These are phyloP conservation scores for Didymella arachidicola DNA, from an alignment of 2,329 filamentous ascomycete species.

Conservation along the genomic window DNA sequence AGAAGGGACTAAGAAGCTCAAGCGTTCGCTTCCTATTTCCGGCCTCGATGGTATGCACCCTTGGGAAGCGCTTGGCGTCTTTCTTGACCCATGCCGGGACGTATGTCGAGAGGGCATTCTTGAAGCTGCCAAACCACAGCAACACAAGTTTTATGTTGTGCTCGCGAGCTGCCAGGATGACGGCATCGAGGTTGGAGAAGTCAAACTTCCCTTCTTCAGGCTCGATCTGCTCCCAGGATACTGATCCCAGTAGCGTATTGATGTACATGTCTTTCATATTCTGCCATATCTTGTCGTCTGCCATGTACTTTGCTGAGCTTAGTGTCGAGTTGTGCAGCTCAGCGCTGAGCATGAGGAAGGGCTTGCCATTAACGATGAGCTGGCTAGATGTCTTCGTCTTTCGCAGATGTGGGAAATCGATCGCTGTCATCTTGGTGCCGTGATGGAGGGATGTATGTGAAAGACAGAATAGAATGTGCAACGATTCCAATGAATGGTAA, in stretches of 20 bases:
- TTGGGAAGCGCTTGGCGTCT: conserved; percentile 46
- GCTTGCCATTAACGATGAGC: conserved; percentile 55
- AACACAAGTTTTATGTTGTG: conserved; percentile 53
- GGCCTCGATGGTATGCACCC: conserved; percentile 32
- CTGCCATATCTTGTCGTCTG: conserved; percentile 50
- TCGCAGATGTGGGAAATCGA: conserved; percentile 33
- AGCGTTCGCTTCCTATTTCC: conserved; percentile 32
- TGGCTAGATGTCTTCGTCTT: conserved; percentile 44
- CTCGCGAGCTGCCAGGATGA: conserved; percentile 50
- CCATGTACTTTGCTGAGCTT: conserved; percentile 56
- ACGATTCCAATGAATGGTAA: too few relatives aligned
- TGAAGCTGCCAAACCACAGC: conserved; percentile 60
- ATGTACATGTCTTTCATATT: conserved; percentile 53
- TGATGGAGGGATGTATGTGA: background rate
- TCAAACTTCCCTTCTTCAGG: conserved; percentile 55
- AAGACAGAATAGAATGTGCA: background rate
- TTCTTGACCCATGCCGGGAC: conserved; percentile 39
- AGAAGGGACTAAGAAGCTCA: conserved; percentile 44
- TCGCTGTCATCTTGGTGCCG: conserved; percentile 12
- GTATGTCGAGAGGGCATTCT: conserved; percentile 52
- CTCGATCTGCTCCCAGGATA: conserved; percentile 59
- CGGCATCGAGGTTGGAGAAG: conserved; percentile 53
- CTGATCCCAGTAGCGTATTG: conserved; percentile 57
- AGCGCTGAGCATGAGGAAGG: conserved; percentile 56
- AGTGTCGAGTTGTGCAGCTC: conserved; percentile 60